These are phyloP conservation scores for Neopestalotiopsis sp. DNA, from an alignment of 2,329 filamentous ascomycete genomes.

Conservation along the genomic window DNA sequence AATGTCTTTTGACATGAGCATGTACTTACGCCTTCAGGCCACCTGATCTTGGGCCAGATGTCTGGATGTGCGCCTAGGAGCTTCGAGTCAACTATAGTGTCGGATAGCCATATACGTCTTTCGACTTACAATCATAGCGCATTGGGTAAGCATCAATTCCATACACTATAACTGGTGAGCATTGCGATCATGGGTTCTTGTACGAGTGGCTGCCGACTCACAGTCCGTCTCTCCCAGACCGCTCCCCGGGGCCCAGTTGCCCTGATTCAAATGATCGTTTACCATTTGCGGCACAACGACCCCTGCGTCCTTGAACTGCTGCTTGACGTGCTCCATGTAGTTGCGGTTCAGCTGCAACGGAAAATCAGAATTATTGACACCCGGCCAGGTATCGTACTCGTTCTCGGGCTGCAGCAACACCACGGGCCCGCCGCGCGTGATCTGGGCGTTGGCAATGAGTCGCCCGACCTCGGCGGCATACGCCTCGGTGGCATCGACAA, in stretches of 20 bases:
- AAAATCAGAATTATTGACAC: constrained; percentile 73
- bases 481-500: constrained; percentile 65
- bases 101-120: too few species aligned
- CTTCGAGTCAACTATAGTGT: constrained; percentile 7
- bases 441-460: constrained; percentile 76
- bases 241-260: constrained; percentile 46
- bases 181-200: neutral
- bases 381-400: constrained; percentile 73
- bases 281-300: constrained; percentile 46
- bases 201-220: neutral
- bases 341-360: constrained; percentile 52
- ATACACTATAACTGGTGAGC: neutral
- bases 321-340: constrained; percentile 68
- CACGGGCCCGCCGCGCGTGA: constrained; percentile 81
- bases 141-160: constrained; percentile 10
- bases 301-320: constrained; percentile 70
- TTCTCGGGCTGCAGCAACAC: constrained; percentile 85
- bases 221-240: constrained; percentile 4
- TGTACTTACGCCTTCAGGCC: constrained; percentile 57
- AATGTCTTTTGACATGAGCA: too few species aligned
- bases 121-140: constrained; percentile 6
- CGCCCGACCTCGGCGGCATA: constrained; percentile 67
- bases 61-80: constrained; percentile 44
- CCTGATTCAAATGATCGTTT: constrained; percentile 67
- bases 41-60: constrained; percentile 60